Conservation (phyloP, 164 flowering plant genomes). For the Umbilicus rupestris region DNA sequence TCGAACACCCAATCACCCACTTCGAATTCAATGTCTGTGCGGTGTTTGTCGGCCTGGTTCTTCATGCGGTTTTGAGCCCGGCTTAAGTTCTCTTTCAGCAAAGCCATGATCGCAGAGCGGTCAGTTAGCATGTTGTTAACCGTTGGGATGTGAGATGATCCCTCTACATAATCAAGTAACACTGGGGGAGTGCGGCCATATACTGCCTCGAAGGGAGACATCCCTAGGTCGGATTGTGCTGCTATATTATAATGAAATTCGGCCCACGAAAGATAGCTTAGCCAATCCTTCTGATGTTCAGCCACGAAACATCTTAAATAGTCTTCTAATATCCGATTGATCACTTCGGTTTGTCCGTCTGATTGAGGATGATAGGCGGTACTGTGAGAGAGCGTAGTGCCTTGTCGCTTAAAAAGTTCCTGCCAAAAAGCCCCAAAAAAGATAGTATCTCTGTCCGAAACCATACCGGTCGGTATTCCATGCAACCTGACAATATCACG, state of each 20-base stretch:
- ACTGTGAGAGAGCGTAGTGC: neutral
- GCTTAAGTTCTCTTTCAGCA: neutral
- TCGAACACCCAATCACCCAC: neutral
- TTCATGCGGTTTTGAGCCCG: neutral
- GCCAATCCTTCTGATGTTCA: constrained; percentile 2
- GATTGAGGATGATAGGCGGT: neutral
- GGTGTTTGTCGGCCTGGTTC: neutral
- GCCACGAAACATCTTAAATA: neutral
- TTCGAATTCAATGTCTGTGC: neutral
- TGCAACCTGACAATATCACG: neutral
- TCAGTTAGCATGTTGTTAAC: neutral
- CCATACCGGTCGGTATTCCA: neutral
- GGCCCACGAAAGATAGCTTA: constrained; percentile 8
- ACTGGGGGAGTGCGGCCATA: neutral
- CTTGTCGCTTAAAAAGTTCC: neutral
- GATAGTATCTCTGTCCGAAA: neutral
- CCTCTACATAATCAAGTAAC: neutral
- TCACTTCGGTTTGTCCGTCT: neutral
- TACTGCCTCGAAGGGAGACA: neutral
- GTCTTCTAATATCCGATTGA: neutral
- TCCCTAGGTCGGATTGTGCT: neutral
- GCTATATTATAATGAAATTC: constrained; percentile 12
- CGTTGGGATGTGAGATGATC: neutral
- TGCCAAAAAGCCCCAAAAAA: neutral
- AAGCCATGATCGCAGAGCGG: neutral